Conservation (phyloP, 441 rosid species). For the Erodium trifolium region DNA sequence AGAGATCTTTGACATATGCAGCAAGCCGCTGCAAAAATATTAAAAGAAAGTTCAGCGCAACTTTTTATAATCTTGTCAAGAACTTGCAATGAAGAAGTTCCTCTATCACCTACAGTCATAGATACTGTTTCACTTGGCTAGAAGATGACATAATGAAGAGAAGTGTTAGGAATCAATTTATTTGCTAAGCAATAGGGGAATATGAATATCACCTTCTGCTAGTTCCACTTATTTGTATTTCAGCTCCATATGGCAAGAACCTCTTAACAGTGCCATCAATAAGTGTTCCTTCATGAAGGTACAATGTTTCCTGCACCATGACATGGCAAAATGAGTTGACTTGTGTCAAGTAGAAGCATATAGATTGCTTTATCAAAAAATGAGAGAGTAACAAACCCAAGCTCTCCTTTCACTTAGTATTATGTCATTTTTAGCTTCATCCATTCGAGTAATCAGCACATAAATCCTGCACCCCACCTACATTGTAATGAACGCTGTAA, state of each 20-base stretch:
- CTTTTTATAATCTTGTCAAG: too few species aligned
- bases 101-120: too few species aligned
- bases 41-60: background rate
- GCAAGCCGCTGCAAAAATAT: conserved; percentile 52
- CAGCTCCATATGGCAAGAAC: conserved; percentile 81
- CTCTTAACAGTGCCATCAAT: conserved; percentile 73
- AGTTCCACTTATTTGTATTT: conserved; percentile 65
- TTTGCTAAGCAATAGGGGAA: background rate
- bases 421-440: conserved; percentile 69
- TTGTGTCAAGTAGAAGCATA: too few species aligned
- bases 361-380: too few species aligned
- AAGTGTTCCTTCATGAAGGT: conserved; percentile 78
- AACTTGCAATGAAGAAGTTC: too few species aligned
- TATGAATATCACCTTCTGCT: conserved; percentile 54
- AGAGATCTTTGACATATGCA: conserved; percentile 77
- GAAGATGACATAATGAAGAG: background rate
- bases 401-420: conserved; percentile 72
- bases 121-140: background rate
- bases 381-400: conserved; percentile 37
- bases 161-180: background rate
- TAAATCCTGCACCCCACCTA: conserved; percentile 59
- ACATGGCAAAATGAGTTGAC: background rate
- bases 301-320: conserved; percentile 53
- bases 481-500: conserved; percentile 15
- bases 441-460: conserved; percentile 51